A percentile compares a stretch with the other conserved stretches of the same genome.
phyloP scores from a whole-genome alignment of 192 early-diverging fungal genomes.

The Obelidium mucronatum region DNA sequence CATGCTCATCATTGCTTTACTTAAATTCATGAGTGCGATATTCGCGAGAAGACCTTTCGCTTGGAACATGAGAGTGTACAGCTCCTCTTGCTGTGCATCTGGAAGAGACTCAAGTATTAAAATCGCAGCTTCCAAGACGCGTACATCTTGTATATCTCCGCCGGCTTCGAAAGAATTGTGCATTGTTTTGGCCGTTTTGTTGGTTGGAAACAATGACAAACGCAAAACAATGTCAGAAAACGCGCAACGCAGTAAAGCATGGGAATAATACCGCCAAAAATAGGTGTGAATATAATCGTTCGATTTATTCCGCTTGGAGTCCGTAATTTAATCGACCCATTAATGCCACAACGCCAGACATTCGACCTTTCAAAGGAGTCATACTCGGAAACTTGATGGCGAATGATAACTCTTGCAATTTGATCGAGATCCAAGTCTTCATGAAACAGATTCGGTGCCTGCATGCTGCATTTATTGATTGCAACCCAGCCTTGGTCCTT shows the following conservation, averaged over 20 bases:
- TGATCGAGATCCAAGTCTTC: not conserved
- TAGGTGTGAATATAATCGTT: no score
- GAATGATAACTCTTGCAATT: not conserved
- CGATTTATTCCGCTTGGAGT: not conserved
- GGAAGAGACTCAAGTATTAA: not conserved
- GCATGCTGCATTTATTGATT: not conserved
- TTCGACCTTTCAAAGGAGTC: not conserved
- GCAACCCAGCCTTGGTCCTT: not conserved
- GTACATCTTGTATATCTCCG: not conserved
- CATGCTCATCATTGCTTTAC: not conserved
- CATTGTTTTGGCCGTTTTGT: not conserved
- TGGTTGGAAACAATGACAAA: not conserved
- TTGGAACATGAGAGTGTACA: conserved; percentile 11
- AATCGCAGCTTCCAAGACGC: not conserved
- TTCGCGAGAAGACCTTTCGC: conserved; percentile 8
- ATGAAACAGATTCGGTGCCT: not conserved
- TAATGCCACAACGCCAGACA: not conserved
- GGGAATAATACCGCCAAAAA: no score
- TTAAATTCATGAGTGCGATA: not conserved
- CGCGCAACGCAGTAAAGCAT: no score
- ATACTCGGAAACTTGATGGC: not conserved
- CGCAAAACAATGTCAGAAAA: not conserved
- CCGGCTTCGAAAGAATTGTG: not conserved
- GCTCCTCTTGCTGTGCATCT: not conserved
- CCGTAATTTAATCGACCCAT: not conserved